Evolutionary conservation across 2,329 filamentous ascomycete species (phyloP).

Genomic region (Ophiocordyceps camponoti-floridani): DNA sequence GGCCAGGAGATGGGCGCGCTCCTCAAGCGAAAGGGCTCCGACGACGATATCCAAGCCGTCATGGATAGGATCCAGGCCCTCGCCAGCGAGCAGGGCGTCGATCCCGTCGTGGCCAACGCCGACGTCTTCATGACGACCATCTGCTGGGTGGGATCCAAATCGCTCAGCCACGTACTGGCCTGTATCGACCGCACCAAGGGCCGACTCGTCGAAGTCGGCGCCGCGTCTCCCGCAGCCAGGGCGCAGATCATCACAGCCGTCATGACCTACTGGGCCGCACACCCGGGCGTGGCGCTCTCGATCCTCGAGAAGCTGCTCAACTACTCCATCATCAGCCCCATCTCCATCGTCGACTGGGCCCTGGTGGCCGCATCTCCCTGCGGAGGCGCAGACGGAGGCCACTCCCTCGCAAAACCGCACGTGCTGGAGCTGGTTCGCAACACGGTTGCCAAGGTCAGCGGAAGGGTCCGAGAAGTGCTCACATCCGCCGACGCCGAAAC

Average conservation of each 20-base stretch:
- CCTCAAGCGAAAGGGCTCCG: conserved; percentile 66
- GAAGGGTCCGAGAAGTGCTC: conserved; percentile 67
- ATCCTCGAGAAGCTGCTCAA: conserved; percentile 96
- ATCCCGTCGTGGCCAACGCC: conserved; percentile 71
- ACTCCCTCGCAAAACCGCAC: conserved; percentile 53
- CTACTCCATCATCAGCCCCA: conserved; percentile 81
- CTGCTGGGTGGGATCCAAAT: conserved; percentile 87
- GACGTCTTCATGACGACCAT: conserved; percentile 90
- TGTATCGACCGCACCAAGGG: conserved; percentile 93
- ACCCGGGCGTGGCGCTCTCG: conserved; percentile 78
- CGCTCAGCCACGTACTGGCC: conserved; percentile 84
- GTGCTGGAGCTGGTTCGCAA: conserved; percentile 81
- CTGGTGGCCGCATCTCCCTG: conserved; percentile 28
- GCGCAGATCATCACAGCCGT: conserved; percentile 82
- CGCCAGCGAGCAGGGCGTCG: conserved; percentile 51
- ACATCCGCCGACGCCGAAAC: conserved; percentile 47
- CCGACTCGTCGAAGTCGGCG: conserved; percentile 62
- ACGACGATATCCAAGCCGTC: conserved; percentile 70
- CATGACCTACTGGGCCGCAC: conserved; percentile 81
- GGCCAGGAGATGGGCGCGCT: conserved; percentile 67
- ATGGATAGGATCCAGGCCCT: conserved; percentile 69
- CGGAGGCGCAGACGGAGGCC: conserved; percentile 34
- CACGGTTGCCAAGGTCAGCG: conserved; percentile 80
- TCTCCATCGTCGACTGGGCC: conserved; percentile 79
- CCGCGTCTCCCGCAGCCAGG: conserved; percentile 56